Base-by-base conservation (phyloP, 768 basidiomycete genomes). In the Termitomyces sp. region DNA sequence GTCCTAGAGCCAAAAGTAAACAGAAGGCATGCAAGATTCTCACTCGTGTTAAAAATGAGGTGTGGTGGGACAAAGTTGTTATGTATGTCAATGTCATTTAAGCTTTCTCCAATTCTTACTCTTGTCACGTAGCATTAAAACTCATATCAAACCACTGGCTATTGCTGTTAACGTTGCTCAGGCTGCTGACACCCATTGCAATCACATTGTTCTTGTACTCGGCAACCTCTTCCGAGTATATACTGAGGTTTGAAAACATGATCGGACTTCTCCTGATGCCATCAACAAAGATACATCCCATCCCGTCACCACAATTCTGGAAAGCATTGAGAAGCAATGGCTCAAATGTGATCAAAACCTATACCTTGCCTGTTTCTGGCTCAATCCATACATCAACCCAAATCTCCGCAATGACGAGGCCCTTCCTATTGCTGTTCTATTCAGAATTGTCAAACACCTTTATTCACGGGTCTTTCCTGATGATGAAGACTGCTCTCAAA, bases 301-400 rank as follows among this genome's bases (percentile, higher is more conserved):
- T 42, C 49, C 49, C 5, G 48, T 51, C 7, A 58, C 57, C 15
- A 22, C 36, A 18, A 57, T 61, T 48, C 53, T 61, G 11, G 46
- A 48, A 56, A 61, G 60, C 55, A 52, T 61, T 32, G 46, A 61
- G 35, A 61, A 61, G 16, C 39, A n/a, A 36, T 56, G 60, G 60
- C 45, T 46, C n/a, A 61, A 61, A 39, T 33, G 42, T 20, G 54
- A 61, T 46, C 60, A 61, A 55, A 42, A 51, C 18, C 20, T 61
- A 20, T 60, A 32, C 20, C 22, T 60, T 35, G 24, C 52, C 11
- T 51, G 38, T 44, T 38, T 55, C 33, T 51, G 42, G 42, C 33
- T 61, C 32, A 55, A 55, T 33, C 54, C 42, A 33, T 61, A 33
- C 44, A 46, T 55, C 15, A 39, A 54, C 12, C 20, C 38, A 24